A percentile compares a stretch with the other conserved stretches of the same genome.
These are phyloP conservation scores for Stemphylium lycopersici DNA, from an alignment of 2,329 filamentous ascomycete genomes.

Conservation along the genomic window DNA sequence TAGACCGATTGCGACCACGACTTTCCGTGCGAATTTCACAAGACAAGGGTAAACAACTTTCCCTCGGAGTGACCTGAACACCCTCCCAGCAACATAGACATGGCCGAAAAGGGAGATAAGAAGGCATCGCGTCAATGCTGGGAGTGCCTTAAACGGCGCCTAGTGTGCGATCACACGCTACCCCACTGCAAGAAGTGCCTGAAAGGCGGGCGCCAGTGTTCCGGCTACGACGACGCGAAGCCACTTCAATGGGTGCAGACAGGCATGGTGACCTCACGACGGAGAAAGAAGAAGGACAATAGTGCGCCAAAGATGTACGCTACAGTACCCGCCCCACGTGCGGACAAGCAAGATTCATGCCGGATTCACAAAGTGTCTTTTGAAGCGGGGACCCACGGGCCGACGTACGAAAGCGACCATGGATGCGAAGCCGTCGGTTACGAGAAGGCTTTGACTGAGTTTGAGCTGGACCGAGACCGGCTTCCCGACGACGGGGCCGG, in stretches of 20 bases:
- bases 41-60: neutral
- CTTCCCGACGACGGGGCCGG: slow-evolving; percentile 2
- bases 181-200: slow-evolving; percentile 42
- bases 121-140: slow-evolving; percentile 41
- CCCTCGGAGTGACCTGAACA: too few relatives aligned
- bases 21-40: neutral
- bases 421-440: slow-evolving; percentile 5
- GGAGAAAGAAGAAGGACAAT: slow-evolving; percentile 21
- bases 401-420: neutral
- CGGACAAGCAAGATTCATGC: neutral
- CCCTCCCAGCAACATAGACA: slow-evolving; percentile 7
- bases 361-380: too few relatives aligned
- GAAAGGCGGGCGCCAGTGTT: slow-evolving; percentile 36
- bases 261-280: slow-evolving; percentile 38
- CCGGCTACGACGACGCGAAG: slow-evolving; percentile 42
- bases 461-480: neutral
- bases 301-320: slow-evolving; percentile 18
- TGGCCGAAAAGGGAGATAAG: slow-evolving; percentile 21
- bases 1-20: neutral
- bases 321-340: neutral
- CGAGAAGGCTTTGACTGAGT: neutral
- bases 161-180: slow-evolving; percentile 43
- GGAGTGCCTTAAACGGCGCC: slow-evolving; percentile 40
- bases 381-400: neutral
- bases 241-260: slow-evolving; percentile 42